Evolutionary conservation across 805 yeast genomes (phyloP).

Genomic region (Kodamaea laetipori): DNA sequence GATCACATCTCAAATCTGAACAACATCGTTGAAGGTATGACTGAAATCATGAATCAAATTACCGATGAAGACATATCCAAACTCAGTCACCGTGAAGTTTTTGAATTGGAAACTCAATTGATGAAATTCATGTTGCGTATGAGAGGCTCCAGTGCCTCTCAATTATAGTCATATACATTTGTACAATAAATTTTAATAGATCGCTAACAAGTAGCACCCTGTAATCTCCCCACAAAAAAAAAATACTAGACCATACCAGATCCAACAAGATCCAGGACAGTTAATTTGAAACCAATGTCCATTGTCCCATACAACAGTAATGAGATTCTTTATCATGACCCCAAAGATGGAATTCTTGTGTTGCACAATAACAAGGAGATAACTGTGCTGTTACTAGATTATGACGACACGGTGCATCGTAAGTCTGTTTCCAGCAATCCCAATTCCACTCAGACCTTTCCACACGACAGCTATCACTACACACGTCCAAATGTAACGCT

Average conservation of each 20-base stretch:
- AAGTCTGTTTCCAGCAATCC: neutral
- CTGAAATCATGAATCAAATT: constrained; percentile 1
- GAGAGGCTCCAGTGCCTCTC: constrained; percentile 16
- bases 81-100: constrained; percentile 21
- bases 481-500: neutral
- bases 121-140: constrained; percentile 37
- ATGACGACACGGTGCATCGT: neutral
- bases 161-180: neutral
- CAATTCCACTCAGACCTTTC: neutral
- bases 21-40: neutral
- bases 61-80: constrained; percentile 19
- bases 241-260: neutral
- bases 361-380: constrained; percentile 36
- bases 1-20: too few relatives aligned
- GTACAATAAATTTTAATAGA: neutral
- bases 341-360: constrained; percentile 35
- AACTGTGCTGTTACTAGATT: constrained; percentile 26
- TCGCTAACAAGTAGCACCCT: neutral
- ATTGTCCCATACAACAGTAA: constrained; percentile 40
- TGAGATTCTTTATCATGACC: constrained; percentile 38
- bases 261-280: too few relatives aligned
- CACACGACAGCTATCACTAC: constrained; percentile 3
- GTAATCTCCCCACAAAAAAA: constrained; percentile 3
- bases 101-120: constrained; percentile 35
- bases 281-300: too few relatives aligned